These are phyloP conservation scores for Amanita thiersii DNA, from an alignment of 768 basidiomycete species.

Conservation along the genomic window DNA sequence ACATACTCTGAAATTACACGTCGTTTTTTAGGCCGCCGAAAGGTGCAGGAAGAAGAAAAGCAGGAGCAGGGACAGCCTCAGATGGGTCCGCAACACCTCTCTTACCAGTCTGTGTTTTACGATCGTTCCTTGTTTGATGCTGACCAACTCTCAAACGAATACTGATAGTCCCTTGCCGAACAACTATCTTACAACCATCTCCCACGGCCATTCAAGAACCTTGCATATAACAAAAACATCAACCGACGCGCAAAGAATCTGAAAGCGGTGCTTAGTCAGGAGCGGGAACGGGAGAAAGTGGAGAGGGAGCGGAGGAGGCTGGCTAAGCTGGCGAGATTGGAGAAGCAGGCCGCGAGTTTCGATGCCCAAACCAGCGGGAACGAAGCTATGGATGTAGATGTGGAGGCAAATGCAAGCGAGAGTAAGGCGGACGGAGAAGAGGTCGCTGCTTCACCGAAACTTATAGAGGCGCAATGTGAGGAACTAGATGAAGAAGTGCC, in stretches of 20 bases:
- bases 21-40: constrained; percentile 32
- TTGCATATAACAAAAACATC: constrained; percentile 57
- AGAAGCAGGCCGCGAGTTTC: neutral
- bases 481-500: constrained; percentile 52
- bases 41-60: constrained; percentile 31
- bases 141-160: neutral
- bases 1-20: neutral
- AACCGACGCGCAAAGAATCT: constrained; percentile 73
- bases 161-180: constrained; percentile 47
- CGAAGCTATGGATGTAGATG: constrained; percentile 48
- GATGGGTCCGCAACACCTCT: constrained; percentile 38
- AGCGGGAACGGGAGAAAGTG: constrained; percentile 67
- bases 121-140: neutral
- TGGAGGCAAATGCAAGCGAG: constrained; percentile 16
- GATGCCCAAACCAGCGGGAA: constrained; percentile 6
- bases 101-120: constrained; percentile 26
- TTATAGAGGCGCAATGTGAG: neutral
- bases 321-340: constrained; percentile 22
- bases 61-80: constrained; percentile 21
- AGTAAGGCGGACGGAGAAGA: constrained; percentile 3
- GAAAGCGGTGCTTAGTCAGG: constrained; percentile 70
- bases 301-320: constrained; percentile 53
- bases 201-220: constrained; percentile 75
- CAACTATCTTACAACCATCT: constrained; percentile 64
- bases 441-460: neutral